A percentile compares a stretch with the other conserved stretches of the same genome.
phyloP scores from a whole-genome alignment of 169 alveolate genomes.

The Eimeria maxima region DNA sequence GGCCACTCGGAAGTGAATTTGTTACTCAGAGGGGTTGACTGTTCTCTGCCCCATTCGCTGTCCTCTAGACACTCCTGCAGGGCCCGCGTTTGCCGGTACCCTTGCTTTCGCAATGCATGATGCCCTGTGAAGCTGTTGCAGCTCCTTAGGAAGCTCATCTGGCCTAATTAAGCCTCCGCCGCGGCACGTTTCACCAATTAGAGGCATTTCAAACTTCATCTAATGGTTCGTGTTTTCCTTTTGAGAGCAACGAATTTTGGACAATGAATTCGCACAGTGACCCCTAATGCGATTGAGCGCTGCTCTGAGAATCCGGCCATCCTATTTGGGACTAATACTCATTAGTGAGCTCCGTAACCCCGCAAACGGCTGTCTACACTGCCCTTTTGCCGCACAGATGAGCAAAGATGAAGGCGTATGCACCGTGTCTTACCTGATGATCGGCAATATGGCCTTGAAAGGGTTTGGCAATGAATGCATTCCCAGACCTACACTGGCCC shows the following conservation, averaged over 20 bases:
- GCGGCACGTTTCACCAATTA: too few species aligned
- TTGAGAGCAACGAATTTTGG: background rate
- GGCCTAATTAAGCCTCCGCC: too few species aligned
- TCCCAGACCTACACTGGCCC: background rate
- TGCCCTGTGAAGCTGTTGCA: too few species aligned
- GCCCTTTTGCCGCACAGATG: background rate
- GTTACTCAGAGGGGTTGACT: background rate
- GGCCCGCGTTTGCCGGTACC: too few species aligned
- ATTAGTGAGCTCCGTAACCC: background rate
- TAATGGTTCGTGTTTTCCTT: too few species aligned
- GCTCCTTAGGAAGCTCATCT: too few species aligned
- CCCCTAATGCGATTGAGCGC: background rate
- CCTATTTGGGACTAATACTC: background rate
- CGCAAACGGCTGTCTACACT: background rate
- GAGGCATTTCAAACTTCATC: too few species aligned
- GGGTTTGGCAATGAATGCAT: background rate
- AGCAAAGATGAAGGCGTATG: background rate
- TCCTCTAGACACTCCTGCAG: background rate
- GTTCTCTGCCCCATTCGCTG: background rate
- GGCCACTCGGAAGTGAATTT: too few species aligned
- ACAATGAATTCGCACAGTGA: background rate
- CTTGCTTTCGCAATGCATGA: too few species aligned
- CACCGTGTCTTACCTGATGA: constrained; percentile 20
- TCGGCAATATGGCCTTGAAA: constrained; percentile 54
- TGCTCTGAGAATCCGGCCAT: background rate